A percentile compares a stretch with the other conserved stretches of the same genome.
Evolutionary conservation across 352 stramenopile species (phyloP).

Genomic region (Phytopythium cucurbitacearum): DNA sequence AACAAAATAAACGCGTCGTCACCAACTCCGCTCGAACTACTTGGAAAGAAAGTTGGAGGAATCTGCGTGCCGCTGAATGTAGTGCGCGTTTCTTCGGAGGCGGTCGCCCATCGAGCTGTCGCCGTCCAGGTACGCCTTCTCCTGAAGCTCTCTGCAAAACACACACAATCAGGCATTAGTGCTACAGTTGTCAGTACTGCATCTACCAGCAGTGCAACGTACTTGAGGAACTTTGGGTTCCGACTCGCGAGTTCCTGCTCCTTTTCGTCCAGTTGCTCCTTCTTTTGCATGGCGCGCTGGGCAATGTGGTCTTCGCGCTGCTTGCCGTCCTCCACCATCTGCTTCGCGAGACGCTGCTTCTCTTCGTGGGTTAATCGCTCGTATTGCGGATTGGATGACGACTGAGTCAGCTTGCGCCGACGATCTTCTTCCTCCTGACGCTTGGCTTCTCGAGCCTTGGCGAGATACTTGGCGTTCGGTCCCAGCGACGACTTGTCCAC

Average conservation of each 20-base stretch:
- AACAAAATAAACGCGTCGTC: constrained; percentile 1
- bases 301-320: constrained; percentile 59
- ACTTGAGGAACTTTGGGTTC: constrained; percentile 82
- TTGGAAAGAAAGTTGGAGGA: constrained; percentile 78
- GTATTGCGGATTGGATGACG: constrained; percentile 7
- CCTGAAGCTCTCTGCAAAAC: constrained; percentile 52
- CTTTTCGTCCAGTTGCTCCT: constrained; percentile 46
- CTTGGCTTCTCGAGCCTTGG: constrained; percentile 63
- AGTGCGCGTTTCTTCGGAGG: constrained; percentile 76
- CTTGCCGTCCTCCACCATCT: constrained; percentile 76
- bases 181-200: too few relatives aligned
- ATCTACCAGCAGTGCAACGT: constrained; percentile 4
- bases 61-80: constrained; percentile 80
- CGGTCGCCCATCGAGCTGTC: constrained; percentile 71
- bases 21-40: constrained; percentile 12
- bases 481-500: constrained; percentile 73
- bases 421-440: constrained; percentile 66
- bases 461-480: constrained; percentile 74
- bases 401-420: constrained; percentile 55
- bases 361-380: constrained; percentile 44
- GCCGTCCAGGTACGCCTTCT: constrained; percentile 59
- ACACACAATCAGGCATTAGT: constrained; percentile 6
- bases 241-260: constrained; percentile 34
- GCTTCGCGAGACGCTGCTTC: constrained; percentile 45
- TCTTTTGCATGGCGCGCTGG: constrained; percentile 46